Base-by-base conservation (phyloP, 257 asterid genomes). In the Asclepias syriaca region DNA sequence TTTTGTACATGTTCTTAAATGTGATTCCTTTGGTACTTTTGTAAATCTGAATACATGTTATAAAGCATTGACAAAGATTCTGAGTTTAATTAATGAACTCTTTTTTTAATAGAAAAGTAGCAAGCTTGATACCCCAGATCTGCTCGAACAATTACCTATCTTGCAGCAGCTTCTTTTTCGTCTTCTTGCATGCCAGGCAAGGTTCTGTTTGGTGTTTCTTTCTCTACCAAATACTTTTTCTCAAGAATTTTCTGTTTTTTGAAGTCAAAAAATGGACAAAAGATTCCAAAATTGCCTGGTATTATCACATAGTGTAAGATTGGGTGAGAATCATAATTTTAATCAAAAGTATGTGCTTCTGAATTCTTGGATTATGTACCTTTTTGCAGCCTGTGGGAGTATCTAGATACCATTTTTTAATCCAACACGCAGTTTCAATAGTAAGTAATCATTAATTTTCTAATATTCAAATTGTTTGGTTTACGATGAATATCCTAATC, bases 91-190 rank as follows among this genome's bases (percentile, higher is more conserved):
- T 74, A 24, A 24, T 27, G 61, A 22, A 0, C 43, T 39, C n/a
- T 22, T 21, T 69, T 49, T 40, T 71, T 37, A 60, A 51, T 81
- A 89, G 96, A 91, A 84, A 82, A 89, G 84, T 22, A 87, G 84
- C 81, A 85, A 73, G 69, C 80, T 89, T 63, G 88, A 79, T 71
- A 77, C 82, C 53, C 77, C 89, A 56, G 79, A 81, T 51, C 80
- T 91, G 84, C 87, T 91, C 13, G 89, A 85, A 73, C 94, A 82
- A 5, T 76, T 91, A 77, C 90, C 95, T 66, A 76, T 84, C 67
- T 39, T 91, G 84, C 96, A 91, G 74, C 82, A 82, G 48, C 91
- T 89, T 78, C 96, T 91, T 76, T 84, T 80, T 32, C 97, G 95
- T 72, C 95, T 91, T 37, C 87, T 91, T 48, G 78, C 73, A 76